Base-by-base conservation (phyloP, 345 rosid species). In the Microcos paniculata region DNA sequence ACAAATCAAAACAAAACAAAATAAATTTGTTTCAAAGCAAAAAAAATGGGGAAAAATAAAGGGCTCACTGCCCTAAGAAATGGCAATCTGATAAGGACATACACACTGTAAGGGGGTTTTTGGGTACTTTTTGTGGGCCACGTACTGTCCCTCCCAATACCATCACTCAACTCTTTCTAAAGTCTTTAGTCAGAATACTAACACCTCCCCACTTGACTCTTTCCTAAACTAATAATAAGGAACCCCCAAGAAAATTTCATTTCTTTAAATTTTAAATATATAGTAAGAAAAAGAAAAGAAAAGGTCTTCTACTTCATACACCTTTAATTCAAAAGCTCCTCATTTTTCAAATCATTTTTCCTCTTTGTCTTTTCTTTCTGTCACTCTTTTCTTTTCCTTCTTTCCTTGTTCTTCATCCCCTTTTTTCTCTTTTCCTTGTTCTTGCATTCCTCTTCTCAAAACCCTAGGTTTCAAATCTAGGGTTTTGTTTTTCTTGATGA, bases 381-480 rank as follows among this genome's bases (percentile, higher is more conserved):
- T 61, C 55, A 63, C 72, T 74, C 79, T 43, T 58, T 77, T 75
- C 78, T 78, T 63, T 75, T 72, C 73, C 73, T 84, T 48, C 58
- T 80, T 76, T 76, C 71, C 15, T 28, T 38, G 26, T 66, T 77
- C 57, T 66, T 70, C 56, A 58, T 48, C 4, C 46, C 46, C 8
- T 80, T 75, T 77, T 76, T 79, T 82, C 72, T 35, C 6, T 7
- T 70, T 56, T 63, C 55, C 10, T 68, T 67, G 23, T 80, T 77
- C 79, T 77, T 78, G 83, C 72, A 52, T 80, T 76, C 72, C 74
- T 38, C 73, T 61, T 80, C 81, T 68, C 85, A 79, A 62, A 84
- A 81, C 86, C 87, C 90, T 85, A 80, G 85, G 83, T 83, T 84
- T 80, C 11, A 80, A 81, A 80, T 88, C 90, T 83, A 82, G 83